A percentile compares a stretch with the other conserved stretches of the same genome.
Conservation (phyloP, 2,329 filamentous ascomycete species). For the Cercospora sp. region DNA sequence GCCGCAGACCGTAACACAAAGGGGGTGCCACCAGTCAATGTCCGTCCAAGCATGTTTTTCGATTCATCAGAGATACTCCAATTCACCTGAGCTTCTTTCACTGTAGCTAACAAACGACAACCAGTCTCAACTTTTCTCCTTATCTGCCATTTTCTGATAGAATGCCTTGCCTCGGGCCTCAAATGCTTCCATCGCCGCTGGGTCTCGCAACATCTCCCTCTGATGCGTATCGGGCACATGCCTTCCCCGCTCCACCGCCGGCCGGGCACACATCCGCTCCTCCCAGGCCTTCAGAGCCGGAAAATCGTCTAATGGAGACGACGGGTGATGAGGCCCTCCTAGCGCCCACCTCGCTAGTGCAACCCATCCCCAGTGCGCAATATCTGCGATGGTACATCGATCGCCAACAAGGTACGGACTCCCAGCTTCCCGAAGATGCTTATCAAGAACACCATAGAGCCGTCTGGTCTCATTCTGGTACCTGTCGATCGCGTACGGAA, state of each 20-base stretch:
- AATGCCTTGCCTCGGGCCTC: conserved; percentile 64
- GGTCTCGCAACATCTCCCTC: conserved; percentile 59
- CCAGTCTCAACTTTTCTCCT: conserved; percentile 27
- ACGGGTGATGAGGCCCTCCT: conserved; percentile 55
- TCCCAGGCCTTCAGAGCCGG: conserved; percentile 76
- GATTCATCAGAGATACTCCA: neutral
- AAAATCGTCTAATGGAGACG: conserved; percentile 63
- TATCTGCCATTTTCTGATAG: conserved; percentile 65
- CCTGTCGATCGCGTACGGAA: conserved; percentile 77
- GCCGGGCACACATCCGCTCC: conserved; percentile 65
- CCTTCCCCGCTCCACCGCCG: conserved; percentile 72
- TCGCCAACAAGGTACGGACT: conserved; percentile 61
- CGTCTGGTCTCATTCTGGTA: conserved; percentile 81
- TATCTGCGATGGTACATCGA: conserved; percentile 68
- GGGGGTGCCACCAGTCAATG: neutral
- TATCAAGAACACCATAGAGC: conserved; percentile 75
- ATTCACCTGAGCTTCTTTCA: neutral
- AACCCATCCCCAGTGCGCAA: conserved; percentile 79
- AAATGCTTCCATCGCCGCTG: conserved; percentile 58
- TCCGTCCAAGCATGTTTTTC: neutral
- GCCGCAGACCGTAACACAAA: neutral
- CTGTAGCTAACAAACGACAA: neutral
- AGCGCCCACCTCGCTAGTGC: conserved; percentile 56
- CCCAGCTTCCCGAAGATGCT: conserved; percentile 59
- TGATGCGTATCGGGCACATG: conserved; percentile 65